Evolutionary conservation across 768 basidiomycete genomes (phyloP).

Genomic region (Favolaschia claudopus): DNA sequence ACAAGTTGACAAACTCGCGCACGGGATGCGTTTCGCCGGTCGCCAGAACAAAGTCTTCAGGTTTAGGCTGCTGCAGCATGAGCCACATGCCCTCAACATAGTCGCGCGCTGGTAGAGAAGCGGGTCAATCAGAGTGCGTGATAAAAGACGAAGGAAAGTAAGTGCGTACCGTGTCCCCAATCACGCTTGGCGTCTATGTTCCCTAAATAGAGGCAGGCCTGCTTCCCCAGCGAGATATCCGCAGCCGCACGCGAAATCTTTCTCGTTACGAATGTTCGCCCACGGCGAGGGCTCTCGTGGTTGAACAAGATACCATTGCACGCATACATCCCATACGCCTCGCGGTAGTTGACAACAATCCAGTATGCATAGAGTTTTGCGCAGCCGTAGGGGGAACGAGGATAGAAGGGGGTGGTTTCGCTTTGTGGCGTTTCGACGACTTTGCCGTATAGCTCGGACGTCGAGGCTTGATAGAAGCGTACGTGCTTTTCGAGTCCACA

Average conservation of each 20-base stretch:
- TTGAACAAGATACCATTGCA: conserved; percentile 99
- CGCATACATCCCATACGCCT: conserved; percentile 96
- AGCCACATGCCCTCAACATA: conserved; percentile 99
- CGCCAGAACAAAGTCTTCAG: conserved; percentile 94
- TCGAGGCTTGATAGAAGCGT: conserved; percentile 97
- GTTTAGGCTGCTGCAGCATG: conserved; percentile 86
- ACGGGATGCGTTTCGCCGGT: conserved; percentile 97
- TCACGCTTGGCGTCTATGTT: conserved; percentile 96
- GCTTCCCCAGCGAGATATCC: conserved; percentile 90
- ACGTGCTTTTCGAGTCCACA: conserved; percentile 93
- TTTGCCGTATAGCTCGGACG: conserved; percentile 96
- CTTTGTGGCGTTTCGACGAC: conserved; percentile 95
- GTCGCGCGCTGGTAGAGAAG: conserved; percentile 77
- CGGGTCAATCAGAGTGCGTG: background rate
- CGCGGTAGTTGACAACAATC: conserved; percentile 92
- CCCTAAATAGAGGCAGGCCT: conserved; percentile 89
- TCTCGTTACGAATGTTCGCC: conserved; percentile 94
- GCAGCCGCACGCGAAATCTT: conserved; percentile 94
- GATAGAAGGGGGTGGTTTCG: conserved; percentile 98
- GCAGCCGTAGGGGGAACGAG: conserved; percentile 95
- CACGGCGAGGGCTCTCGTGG: conserved; percentile 95
- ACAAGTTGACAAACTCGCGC: conserved; percentile 89
- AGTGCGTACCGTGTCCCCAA: conserved; percentile 89
- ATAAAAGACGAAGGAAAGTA: background rate
- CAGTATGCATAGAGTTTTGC: conserved; percentile 94